Conservation (phyloP, 257 asterid species). For the Solanum dulcamara region DNA sequence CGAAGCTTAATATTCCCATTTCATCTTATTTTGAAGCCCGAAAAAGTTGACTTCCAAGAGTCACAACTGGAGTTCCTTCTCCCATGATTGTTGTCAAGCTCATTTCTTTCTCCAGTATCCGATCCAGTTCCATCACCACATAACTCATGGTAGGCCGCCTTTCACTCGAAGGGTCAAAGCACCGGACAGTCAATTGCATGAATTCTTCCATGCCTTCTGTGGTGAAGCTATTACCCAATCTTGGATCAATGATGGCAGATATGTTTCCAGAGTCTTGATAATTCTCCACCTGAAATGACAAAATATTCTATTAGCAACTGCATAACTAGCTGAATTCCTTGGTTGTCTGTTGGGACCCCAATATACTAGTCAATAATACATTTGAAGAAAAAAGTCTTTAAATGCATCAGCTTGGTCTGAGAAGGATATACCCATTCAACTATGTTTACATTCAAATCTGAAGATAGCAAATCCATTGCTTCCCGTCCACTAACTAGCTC, state of each 20-base stretch:
- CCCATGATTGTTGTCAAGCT: slow-evolving; percentile 89
- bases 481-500: slow-evolving; percentile 76
- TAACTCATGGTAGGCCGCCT: slow-evolving; percentile 65
- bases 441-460: slow-evolving; percentile 45
- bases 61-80: slow-evolving; percentile 84
- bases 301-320: background rate
- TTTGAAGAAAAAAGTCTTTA: background rate
- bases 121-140: slow-evolving; percentile 66
- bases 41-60: slow-evolving; percentile 85
- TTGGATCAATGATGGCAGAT: slow-evolving; percentile 49
- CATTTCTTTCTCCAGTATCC: slow-evolving; percentile 82
- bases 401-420: background rate
- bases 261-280: slow-evolving; percentile 48
- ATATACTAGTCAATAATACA: background rate
- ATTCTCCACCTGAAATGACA: slow-evolving; percentile 47
- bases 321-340: background rate
- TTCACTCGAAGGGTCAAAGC: slow-evolving; percentile 65
- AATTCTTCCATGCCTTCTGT: slow-evolving; percentile 83
- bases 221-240: slow-evolving; percentile 70
- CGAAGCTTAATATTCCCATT: background rate
- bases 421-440: slow-evolving; percentile 58
- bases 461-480: slow-evolving; percentile 43
- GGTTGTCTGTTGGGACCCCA: background rate
- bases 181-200: slow-evolving; percentile 40
- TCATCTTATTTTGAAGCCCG: slow-evolving; percentile 43